Evolutionary conservation across 805 yeast genomes (phyloP), one percentile per base, ranked within the genome.

Genomic region (Tetrapisispora taiwanensis): DNA sequence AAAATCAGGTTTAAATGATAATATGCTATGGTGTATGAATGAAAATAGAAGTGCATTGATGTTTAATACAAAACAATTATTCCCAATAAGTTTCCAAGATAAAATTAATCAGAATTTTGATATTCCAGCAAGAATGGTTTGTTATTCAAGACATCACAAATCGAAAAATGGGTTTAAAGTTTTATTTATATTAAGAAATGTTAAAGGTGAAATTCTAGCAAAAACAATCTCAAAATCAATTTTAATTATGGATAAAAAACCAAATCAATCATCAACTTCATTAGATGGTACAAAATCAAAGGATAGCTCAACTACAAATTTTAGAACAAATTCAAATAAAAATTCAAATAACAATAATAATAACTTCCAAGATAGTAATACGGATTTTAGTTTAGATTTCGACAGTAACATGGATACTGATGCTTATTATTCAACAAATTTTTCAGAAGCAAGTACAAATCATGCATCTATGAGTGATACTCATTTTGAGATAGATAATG

Each of bases 61-160:
- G 31, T 86, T 89, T 71, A 90, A 92, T 66, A 85, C 95, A 65
- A 84, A 86, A 56, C 97, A 90, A 64, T 74, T 92, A 20, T 74
- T 87, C 34, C 76, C 86, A 43, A 50, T 56, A 30, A 58, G 55
- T 28, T 58, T 52, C 13, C 50, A 52, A 24, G 52, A 47, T 15
- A 49, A 51, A 8, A 20, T 30, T 17, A 10, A 24, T 20, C 30
- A 39, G 32, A 39, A 45, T 26, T 55, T 76, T 17, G 78, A 73
- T 41, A 59, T 79, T 4, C 75, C 77, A 18, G 68, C 95, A 20
- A 76, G 98, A 63, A 78, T 92, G 35, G 90, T 90, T 9, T 90
- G 98, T 64, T 90, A 92, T 62, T 92, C 97, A 66, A 78, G 97
- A 51, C 98, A 92, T 64, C 98, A 92, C 64, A 78, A 79, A 51